Conservation (phyloP, 345 rosid species). For the Conringia planisiliqua region DNA sequence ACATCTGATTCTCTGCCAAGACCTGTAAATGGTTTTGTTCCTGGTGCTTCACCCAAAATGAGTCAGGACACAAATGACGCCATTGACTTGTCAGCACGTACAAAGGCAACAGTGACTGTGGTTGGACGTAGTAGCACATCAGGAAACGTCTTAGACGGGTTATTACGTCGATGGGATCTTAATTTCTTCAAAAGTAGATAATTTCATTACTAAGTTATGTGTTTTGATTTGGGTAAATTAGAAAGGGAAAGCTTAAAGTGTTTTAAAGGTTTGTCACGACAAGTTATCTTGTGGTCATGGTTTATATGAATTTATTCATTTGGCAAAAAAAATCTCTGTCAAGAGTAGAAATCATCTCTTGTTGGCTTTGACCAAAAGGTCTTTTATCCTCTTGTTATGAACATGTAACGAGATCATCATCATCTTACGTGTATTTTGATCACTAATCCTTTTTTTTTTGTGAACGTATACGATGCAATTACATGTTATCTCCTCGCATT, state of each 20-base stretch:
- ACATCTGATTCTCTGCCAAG: slow-evolving; percentile 20
- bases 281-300: slow-evolving; percentile 8
- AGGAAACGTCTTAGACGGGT: slow-evolving; percentile 68
- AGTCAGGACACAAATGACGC: slow-evolving; percentile 38
- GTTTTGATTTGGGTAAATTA: slow-evolving; percentile 35
- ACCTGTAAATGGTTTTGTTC: slow-evolving; percentile 32
- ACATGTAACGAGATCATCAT: not conserved
- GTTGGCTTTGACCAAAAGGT: slow-evolving; percentile 7
- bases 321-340: not conserved
- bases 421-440: not conserved
- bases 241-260: slow-evolving; percentile 16
- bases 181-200: slow-evolving; percentile 58
- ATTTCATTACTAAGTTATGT: slow-evolving; percentile 35
- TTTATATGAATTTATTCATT: slow-evolving; percentile 5
- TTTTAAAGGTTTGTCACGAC: slow-evolving; percentile 13
- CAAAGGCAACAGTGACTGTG: slow-evolving; percentile 79
- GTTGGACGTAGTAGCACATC: slow-evolving; percentile 62
- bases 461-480: not conserved
- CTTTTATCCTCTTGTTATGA: not conserved
- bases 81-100: slow-evolving; percentile 57
- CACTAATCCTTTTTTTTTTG: not conserved
- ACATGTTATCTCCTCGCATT: not conserved
- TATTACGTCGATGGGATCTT: slow-evolving; percentile 87
- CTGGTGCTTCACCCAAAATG: slow-evolving; percentile 27
- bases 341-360: slow-evolving; percentile 4